phyloP scores from a whole-genome alignment of 768 basidiomycete species.

The Termitomyces sp. region DNA sequence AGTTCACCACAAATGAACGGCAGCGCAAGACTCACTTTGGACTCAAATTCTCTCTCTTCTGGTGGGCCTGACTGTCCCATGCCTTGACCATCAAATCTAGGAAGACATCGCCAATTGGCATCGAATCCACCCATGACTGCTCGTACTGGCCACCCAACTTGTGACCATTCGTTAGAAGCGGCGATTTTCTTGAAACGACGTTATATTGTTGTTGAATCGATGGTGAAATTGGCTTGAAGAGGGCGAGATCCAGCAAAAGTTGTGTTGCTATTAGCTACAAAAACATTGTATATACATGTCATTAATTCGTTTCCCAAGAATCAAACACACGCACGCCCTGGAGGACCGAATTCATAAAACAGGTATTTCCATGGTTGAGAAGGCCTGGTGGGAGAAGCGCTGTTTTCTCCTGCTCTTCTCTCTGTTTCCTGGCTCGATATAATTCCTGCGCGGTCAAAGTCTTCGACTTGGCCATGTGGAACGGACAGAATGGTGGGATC shows the following conservation, averaged over 20 bases:
- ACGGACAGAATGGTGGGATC: neutral
- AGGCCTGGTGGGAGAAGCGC: constrained; percentile 72
- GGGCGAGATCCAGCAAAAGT: constrained; percentile 53
- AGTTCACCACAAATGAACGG: neutral
- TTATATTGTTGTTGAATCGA: constrained; percentile 35
- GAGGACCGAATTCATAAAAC: constrained; percentile 94
- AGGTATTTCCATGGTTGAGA: constrained; percentile 83
- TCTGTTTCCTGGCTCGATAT: constrained; percentile 51
- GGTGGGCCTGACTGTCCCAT: constrained; percentile 58
- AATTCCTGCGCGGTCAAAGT: constrained; percentile 59
- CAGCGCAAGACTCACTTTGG: constrained; percentile 52
- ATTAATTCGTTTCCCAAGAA: neutral
- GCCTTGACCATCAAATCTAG: constrained; percentile 55
- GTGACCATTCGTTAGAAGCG: constrained; percentile 68
- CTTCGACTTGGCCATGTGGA: constrained; percentile 51
- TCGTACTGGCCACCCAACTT: constrained; percentile 49
- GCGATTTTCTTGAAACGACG: constrained; percentile 51
- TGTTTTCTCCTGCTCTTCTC: constrained; percentile 59
- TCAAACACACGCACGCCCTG: constrained; percentile 64
- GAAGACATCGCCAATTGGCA: constrained; percentile 73
- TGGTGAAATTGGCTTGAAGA: constrained; percentile 47
- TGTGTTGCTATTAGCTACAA: constrained; percentile 64
- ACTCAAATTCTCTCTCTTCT: constrained; percentile 51
- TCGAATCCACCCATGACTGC: constrained; percentile 49
- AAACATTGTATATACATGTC: constrained; percentile 1